phyloP scores from a whole-genome alignment of 1,139 yeast species.

The Yamadazyma mexicana region DNA sequence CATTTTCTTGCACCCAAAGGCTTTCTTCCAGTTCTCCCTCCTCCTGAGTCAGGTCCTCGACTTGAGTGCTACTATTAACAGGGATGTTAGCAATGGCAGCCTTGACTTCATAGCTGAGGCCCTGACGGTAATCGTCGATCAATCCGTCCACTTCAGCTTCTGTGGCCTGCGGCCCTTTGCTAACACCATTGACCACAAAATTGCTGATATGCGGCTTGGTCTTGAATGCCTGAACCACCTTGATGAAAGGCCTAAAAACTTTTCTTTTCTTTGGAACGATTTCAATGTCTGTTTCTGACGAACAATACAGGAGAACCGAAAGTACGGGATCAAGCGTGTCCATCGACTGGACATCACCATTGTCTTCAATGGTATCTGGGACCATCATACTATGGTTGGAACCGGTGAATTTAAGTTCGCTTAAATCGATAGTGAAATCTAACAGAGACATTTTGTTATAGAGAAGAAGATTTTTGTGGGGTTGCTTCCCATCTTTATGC shows the following conservation, averaged over 20 bases:
- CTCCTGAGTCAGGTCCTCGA: no score
- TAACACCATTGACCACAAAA: neutral
- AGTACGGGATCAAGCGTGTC: no score
- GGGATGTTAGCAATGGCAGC: no score
- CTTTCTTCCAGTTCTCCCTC: no score
- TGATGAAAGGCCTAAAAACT: no score
- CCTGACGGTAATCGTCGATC: neutral
- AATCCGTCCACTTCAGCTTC: neutral
- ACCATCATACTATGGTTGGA: neutral
- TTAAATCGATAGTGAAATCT: neutral
- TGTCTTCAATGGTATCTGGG: neutral
- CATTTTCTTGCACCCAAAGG: neutral
- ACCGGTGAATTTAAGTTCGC: neutral
- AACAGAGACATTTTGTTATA: neutral
- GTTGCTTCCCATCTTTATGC: neutral
- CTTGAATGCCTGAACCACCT: no score
- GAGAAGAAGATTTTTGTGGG: neutral
- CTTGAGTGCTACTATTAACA: no score
- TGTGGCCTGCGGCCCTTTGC: neutral
- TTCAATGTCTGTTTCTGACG: no score
- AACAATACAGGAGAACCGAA: no score
- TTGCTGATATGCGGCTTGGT: neutral
- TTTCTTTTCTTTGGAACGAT: no score
- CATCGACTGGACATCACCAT: neutral
- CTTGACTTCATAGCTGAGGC: no score